Percentiles rank a stretch among this genome's conserved stretches.
These are phyloP conservation scores for Alternaria burnsii DNA, from an alignment of 2,329 filamentous ascomycete species.

Conservation along the genomic window DNA sequence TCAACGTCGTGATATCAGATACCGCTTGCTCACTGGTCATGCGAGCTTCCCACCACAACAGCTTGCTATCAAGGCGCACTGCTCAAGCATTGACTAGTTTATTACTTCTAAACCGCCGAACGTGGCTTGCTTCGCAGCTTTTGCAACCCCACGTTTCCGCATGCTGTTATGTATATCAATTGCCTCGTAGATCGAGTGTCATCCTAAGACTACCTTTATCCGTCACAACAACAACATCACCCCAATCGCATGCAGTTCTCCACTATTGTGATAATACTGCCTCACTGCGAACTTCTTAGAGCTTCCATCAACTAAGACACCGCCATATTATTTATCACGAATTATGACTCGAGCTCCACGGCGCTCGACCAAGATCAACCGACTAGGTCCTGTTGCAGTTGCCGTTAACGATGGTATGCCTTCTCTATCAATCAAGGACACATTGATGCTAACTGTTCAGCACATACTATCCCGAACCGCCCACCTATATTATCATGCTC, in stretches of 20 bases:
- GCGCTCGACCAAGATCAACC: not conserved
- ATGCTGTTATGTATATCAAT: conserved; percentile 1
- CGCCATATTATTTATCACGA: not conserved
- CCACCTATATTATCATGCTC: not conserved
- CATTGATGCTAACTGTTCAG: not conserved
- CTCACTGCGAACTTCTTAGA: not conserved
- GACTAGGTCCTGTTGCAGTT: not conserved
- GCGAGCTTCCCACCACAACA: not conserved
- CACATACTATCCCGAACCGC: not conserved
- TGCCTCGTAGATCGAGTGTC: not conserved
- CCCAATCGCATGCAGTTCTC: not conserved
- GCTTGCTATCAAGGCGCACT: not conserved
- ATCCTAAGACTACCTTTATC: not conserved
- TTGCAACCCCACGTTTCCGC: not conserved
- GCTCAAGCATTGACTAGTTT: not conserved
- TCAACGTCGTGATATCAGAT: not conserved
- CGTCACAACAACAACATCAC: not conserved
- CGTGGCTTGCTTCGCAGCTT: not conserved
- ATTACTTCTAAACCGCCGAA: not conserved
- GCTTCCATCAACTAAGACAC: not conserved
- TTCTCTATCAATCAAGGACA: not conserved
- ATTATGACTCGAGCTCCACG: conserved; percentile 1
- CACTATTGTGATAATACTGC: not conserved
- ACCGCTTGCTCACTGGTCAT: not conserved
- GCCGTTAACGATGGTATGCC: not conserved